Evolutionary conservation across 2,329 filamentous ascomycete species (phyloP), one percentile per base, ranked within the genome.

Genomic region (Coleophoma eucalyptorum): DNA sequence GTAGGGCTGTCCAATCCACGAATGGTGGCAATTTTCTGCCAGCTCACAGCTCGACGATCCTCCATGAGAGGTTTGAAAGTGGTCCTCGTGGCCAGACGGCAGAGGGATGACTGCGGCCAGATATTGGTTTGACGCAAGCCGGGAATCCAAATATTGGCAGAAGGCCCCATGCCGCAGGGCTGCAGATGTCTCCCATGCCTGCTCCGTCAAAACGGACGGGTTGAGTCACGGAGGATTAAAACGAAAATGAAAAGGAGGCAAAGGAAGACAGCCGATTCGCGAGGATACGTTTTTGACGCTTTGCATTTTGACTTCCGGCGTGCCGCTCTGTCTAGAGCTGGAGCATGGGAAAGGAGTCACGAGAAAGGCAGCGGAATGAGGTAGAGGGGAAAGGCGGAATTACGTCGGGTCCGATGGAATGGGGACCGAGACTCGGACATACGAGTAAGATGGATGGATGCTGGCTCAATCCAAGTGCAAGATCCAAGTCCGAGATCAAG

Each of bases 1-100:
- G 42, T 44, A 44, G 42, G 42, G 42, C 42, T 44, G 42, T 32
- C 42, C 42, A 44, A 44, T 44, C 12, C 20, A 16, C 19, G 19
- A 7, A n/a, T 11, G 4, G 42, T 26, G 20, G 42, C 19, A n/a
- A 26, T 32, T 12, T 19, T 4, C n/a, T n/a, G n/a, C n/a, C n/a
- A n/a, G n/a, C n/a, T 26, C 26, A 5, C 26, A 5, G 26, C 10
- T 8, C 6, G 3, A 26, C 26, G 26, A 26, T 26, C 2, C 26
- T 5, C 6, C 26, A 2, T 26, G 26, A 26, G 26, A 3, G 26
- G 26, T 6, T 31, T 6, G 13, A 15, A 13, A n/a, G 20, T n/a
- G 16, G 18, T 20, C 41, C 18, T 43, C 19, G 11, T 19, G 18
- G 20, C 41, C 20, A 43, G 10, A 44, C 19, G 31, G 19, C 26